Evolutionary conservation across 2,329 filamentous ascomycete species (phyloP).

Genomic region (Sporothrix brasiliensis): DNA sequence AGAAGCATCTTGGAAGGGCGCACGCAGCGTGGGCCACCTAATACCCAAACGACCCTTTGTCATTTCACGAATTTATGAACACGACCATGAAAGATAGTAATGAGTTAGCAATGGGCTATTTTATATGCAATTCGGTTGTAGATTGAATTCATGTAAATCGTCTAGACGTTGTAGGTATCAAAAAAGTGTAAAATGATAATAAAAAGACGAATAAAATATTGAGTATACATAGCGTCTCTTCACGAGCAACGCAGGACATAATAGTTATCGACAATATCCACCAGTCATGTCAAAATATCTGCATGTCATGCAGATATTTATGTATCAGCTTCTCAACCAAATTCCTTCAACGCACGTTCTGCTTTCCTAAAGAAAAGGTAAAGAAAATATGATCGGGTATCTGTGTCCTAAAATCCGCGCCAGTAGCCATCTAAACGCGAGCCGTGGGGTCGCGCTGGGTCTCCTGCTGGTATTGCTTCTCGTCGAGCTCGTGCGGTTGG

Average conservation of each 20-base stretch:
- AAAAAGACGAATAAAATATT: background rate
- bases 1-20: background rate
- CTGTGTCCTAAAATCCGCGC: background rate
- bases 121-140: background rate
- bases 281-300: background rate
- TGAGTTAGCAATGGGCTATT: background rate
- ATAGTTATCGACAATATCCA: background rate
- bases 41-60: conserved; percentile 3
- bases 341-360: too few species aligned
- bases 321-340: too few species aligned
- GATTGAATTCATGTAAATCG: background rate
- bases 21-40: background rate
- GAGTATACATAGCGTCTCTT: background rate
- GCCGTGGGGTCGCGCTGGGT: conserved; percentile 30
- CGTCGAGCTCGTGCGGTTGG: background rate
- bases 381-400: background rate
- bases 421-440: conserved; percentile 23
- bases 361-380: too few species aligned
- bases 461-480: conserved; percentile 18
- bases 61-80: background rate
- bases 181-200: background rate
- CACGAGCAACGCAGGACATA: background rate
- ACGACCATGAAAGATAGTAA: background rate
- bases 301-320: too few species aligned
- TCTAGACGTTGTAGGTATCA: background rate